Percentiles rank a stretch among this genome's conserved stretches.
phyloP scores from a whole-genome alignment of 257 asterid species.

The Eucommia ulmoides region DNA sequence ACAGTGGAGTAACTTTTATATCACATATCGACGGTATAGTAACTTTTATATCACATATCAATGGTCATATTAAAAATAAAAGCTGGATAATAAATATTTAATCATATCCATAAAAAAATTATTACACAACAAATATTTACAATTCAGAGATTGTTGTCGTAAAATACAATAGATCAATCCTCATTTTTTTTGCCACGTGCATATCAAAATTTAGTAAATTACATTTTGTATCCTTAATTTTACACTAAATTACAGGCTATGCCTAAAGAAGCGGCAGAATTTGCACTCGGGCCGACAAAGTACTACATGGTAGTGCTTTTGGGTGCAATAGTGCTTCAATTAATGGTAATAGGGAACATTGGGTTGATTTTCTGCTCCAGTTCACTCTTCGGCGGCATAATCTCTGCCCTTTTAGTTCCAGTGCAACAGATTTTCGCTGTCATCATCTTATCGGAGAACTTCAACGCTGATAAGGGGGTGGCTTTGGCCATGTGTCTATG shows the following conservation, averaged over 20 bases:
- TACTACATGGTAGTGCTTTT: conserved; percentile 11
- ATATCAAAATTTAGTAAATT: too few species aligned
- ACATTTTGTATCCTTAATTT: too few species aligned
- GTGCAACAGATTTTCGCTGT: conserved; percentile 14
- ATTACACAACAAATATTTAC: too few species aligned
- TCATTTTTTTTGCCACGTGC: too few species aligned
- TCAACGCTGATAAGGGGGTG: conserved; percentile 16
- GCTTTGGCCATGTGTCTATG: conserved; percentile 19
- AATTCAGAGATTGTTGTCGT: too few species aligned
- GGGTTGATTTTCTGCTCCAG: conserved; percentile 17
- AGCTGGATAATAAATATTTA: too few species aligned
- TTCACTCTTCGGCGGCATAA: conserved; percentile 17
- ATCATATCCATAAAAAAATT: too few species aligned
- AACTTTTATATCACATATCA: too few species aligned
- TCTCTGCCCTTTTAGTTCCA: conserved; percentile 17
- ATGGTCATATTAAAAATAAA: too few species aligned
- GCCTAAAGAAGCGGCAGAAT: conserved; percentile 13
- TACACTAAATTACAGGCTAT: conserved; percentile 22
- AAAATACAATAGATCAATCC: too few species aligned
- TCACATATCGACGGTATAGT: too few species aligned
- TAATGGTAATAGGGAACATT: conserved; percentile 14
- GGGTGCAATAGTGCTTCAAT: conserved; percentile 9
- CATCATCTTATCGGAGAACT: conserved; percentile 12
- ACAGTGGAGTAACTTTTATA: too few species aligned
- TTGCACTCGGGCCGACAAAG: conserved; percentile 11